A percentile compares a stretch with the other conserved stretches of the same genome.
These are phyloP conservation scores for Colletotrichum sansevieriae DNA, from an alignment of 2,329 filamentous ascomycete species.

Conservation along the genomic window DNA sequence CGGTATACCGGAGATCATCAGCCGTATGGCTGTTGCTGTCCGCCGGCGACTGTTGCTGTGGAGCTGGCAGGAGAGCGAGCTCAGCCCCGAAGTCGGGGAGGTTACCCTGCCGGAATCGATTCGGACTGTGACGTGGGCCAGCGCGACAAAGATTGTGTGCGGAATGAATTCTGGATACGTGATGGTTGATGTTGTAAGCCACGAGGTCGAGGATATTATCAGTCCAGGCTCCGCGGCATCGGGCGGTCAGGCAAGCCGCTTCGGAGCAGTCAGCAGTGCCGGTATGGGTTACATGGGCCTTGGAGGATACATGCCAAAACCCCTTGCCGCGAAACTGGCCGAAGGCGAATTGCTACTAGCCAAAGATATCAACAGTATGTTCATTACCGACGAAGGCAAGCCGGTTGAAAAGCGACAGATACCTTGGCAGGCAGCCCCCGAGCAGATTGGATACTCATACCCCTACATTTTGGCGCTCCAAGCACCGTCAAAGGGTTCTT, in stretches of 20 bases:
- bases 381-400: constrained; percentile 87
- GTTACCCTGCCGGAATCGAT: constrained; percentile 85
- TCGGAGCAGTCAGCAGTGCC: constrained; percentile 84
- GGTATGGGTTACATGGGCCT: constrained; percentile 98
- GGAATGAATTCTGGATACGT: constrained; percentile 94
- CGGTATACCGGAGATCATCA: constrained; percentile 93
- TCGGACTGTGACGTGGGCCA: constrained; percentile 92
- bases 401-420: constrained; percentile 87
- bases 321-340: constrained; percentile 83
- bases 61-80: constrained; percentile 96
- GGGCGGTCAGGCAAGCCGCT: constrained; percentile 75
- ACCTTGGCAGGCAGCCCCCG: constrained; percentile 90
- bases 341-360: constrained; percentile 91
- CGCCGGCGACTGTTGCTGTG: constrained; percentile 91
- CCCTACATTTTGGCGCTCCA: constrained; percentile 93
- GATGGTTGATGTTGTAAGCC: constrained; percentile 85
- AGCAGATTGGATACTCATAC: constrained; percentile 95
- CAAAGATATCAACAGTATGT: constrained; percentile 97
- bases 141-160: constrained; percentile 85
- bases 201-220: constrained; percentile 81
- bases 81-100: constrained; percentile 79
- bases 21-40: constrained; percentile 89
- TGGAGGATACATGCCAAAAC: constrained; percentile 90
- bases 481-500: constrained; percentile 81
- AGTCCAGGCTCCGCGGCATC: constrained; percentile 78